Percentiles rank a stretch among this genome's conserved stretches.
Conservation (phyloP, 176 grass and related monocot genomes). For the Tillandsia leiboldiana region DNA sequence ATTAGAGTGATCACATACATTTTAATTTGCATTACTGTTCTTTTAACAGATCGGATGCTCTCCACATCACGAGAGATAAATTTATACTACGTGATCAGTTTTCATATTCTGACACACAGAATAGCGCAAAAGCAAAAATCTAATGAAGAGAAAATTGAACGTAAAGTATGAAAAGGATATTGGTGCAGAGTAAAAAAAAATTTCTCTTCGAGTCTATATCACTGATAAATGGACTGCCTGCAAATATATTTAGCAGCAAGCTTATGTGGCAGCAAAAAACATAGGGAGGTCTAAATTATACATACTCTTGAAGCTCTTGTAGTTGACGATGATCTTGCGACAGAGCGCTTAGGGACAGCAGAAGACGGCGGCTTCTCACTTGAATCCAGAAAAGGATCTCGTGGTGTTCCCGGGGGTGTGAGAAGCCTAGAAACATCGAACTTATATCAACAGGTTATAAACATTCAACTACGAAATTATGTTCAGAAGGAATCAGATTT, state of each 20-base stretch:
- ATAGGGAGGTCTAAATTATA: neutral
- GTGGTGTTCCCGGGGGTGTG: constrained; percentile 77
- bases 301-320: constrained; percentile 85
- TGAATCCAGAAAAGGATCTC: constrained; percentile 35
- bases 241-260: too few relatives aligned
- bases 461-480: constrained; percentile 11
- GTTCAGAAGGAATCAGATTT: neutral
- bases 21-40: neutral
- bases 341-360: constrained; percentile 39
- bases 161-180: too few relatives aligned
- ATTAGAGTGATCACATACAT: neutral
- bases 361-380: constrained; percentile 43
- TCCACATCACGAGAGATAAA: neutral
- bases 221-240: too few relatives aligned
- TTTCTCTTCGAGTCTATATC: too few relatives aligned
- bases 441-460: constrained; percentile 5
- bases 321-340: constrained; percentile 56
- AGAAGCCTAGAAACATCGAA: constrained; percentile 64
- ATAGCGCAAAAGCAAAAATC: too few relatives aligned
- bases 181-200: too few relatives aligned
- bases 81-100: neutral
- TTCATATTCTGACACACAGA: neutral
- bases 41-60: neutral
- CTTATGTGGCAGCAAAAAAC: neutral
- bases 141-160: too few relatives aligned